Evolutionary conservation across 208 protist species (phyloP), one percentile per base, ranked within the genome.

Genomic region (Wallacemonas sp.): DNA sequence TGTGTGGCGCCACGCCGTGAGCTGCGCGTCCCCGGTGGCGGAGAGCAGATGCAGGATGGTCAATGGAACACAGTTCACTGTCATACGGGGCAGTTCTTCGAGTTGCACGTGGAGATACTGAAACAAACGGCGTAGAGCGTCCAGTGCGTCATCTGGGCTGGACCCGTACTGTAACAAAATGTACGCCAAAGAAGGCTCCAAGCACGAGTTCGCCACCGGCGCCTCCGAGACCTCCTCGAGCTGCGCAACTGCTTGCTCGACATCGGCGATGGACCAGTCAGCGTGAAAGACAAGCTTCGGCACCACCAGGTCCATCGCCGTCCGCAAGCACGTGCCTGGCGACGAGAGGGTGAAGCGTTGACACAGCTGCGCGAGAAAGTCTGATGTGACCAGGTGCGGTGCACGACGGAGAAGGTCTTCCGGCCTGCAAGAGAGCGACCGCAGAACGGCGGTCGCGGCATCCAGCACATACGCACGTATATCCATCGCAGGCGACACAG

Each of bases 11-110:
- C 33, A 82, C 79, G 33, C 68, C n/a, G 49, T 45, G 45, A 85
- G 56, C 69, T 80, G 82, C 1, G 77, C 72, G 33, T 84, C 82
- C 26, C 75, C 88, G 59, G 91, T 78, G n/a, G 88, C 56, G 31
- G 86, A 91, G 8, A 94, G 64, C 14, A 94, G 49, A 62, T 84
- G 59, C 17, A 86, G 72, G 12, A 88, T 78, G 17, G 91, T 67
- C 2, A 77, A 41, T 15, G 70, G 62, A 24, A 86, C 77, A 1
- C 60, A 62, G 5, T 68, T 62, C 11, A 62, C 54, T 14, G 68
- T 45, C 27, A 73, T 26, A 1, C 60, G 28, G 0, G 66, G 81
- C 1, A 84, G 34, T 0, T 84, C 61, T 24, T 65, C 31, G 6
- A 76, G 12, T 4, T 14, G 17, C 8, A 68, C 54, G n/a, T 39